phyloP scores from a whole-genome alignment of 352 stramenopile genomes.

The Phytophthora sansomeana region DNA sequence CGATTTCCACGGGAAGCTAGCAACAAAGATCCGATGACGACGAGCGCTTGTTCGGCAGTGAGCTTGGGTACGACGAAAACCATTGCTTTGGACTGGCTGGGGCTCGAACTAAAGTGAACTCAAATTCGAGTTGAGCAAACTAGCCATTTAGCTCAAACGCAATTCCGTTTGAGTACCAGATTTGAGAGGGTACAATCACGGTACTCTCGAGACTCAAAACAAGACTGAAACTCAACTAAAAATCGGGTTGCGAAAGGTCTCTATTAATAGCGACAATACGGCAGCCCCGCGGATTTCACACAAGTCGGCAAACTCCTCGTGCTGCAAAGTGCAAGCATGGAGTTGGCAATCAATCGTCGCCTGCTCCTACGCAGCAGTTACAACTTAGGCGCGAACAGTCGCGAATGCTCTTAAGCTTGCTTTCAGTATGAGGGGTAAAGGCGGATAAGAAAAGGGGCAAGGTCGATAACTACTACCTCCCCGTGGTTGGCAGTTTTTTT shows the following conservation, averaged over 20 bases:
- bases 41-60: not conserved
- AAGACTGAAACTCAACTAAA: not conserved
- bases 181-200: not conserved
- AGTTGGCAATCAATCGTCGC: no score
- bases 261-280: not conserved
- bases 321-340: no score
- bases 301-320: no score
- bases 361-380: no score
- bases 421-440: no score
- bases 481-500: no score
- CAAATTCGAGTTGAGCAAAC: not conserved
- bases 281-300: no score
- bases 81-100: not conserved
- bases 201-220: conserved; percentile 1
- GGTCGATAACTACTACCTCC: conserved; percentile 81
- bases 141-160: not conserved
- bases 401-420: no score
- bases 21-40: not conserved
- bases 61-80: conserved; percentile 1
- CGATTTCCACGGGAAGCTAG: not conserved
- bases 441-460: no score
- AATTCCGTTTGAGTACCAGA: not conserved
- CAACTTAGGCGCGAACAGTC: no score
- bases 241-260: conserved; percentile 5
- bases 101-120: not conserved